Base-by-base conservation (phyloP, 768 basidiomycete genomes). In the Pleurotus giganteus region DNA sequence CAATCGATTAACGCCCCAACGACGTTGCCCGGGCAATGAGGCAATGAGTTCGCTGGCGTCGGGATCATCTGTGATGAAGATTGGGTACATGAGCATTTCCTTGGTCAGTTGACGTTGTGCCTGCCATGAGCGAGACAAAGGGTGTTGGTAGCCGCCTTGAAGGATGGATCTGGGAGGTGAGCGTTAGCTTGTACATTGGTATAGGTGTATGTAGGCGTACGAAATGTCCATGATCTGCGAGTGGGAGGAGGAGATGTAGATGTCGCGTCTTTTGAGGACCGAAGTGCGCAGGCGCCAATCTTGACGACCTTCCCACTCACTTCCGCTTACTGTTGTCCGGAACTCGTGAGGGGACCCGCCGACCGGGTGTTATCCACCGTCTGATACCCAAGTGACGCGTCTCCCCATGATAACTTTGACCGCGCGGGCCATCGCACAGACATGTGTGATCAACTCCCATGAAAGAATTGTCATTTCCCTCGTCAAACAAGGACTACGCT, bases 81-180 rank as follows among this genome's bases (percentile, higher is more conserved):
- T 94, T 5, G 97, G 97, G 70, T 98, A 99, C 91, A 98, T 98
- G 71, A 99, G 81, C 94, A 98, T 97, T 60, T 83, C 82, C 68
- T 93, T 95, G 23, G 87, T 86, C 65, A 95, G 82, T 55, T 82
- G 78, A 45, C 88, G 84, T 55, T 84, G 83, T 23, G 82, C 79
- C 72, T 99, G 96, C 86, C 91, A 95, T 73, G 83, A 79, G 19
- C 96, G 88, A 6, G 93, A 81, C 60, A 91, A 81, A 13, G 94
- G 89, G 71, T 98, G 94, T 56, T 91, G 86, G 75, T 96, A 97
- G 36, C 96, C 95, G 57, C 95, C 95, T 69, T 96, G 90, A 24
- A 93, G 80, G 62, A 92, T 79, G 5, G 91, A 93, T 15, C 89
- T 85, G 59, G 21, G n/a, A n/a, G 49, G 3, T 26, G 4, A 29